Evolutionary conservation across 179 eudicot species (phyloP).

Genomic region (Beta corolliflora): DNA sequence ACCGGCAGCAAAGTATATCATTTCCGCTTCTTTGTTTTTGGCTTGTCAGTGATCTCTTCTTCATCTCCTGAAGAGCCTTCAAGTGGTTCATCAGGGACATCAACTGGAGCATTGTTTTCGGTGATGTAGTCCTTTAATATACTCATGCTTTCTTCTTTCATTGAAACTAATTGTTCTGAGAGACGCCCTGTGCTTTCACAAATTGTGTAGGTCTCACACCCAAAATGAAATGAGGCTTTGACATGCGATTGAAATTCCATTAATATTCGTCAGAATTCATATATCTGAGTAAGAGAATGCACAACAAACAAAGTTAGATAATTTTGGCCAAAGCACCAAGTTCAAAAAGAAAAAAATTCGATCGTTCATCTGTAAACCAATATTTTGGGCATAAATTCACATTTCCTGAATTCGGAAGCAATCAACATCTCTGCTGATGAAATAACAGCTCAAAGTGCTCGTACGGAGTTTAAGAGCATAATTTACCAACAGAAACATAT

Average conservation of each 20-base stretch:
- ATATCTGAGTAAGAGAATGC: slow-evolving; percentile 19
- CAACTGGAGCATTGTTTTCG: slow-evolving; percentile 77
- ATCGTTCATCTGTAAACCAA: background rate
- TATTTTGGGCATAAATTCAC: background rate
- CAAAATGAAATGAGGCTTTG: slow-evolving; percentile 60
- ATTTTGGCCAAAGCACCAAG: background rate
- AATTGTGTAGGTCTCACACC: slow-evolving; percentile 56
- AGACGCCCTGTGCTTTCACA: slow-evolving; percentile 46
- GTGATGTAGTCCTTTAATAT: slow-evolving; percentile 81
- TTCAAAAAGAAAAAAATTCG: background rate
- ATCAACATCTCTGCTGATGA: background rate
- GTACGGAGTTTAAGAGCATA: background rate
- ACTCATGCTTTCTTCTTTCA: slow-evolving; percentile 81
- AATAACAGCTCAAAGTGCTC: no score
- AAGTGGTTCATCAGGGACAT: slow-evolving; percentile 84
- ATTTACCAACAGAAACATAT: no score
- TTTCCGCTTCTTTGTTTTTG: slow-evolving; percentile 63
- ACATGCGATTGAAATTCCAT: slow-evolving; percentile 60
- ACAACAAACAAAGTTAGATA: slow-evolving; percentile 10
- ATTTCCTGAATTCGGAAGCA: no score
- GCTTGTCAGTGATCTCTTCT: slow-evolving; percentile 46
- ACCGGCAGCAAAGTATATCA: slow-evolving; percentile 14
- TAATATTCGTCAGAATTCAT: background rate
- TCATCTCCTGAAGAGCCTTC: slow-evolving; percentile 72
- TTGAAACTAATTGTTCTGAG: slow-evolving; percentile 59